A percentile compares a stretch with the other conserved stretches of the same genome.
These are phyloP conservation scores for Rubus parviflorus DNA, from an alignment of 306 rosid species.

Conservation along the genomic window DNA sequence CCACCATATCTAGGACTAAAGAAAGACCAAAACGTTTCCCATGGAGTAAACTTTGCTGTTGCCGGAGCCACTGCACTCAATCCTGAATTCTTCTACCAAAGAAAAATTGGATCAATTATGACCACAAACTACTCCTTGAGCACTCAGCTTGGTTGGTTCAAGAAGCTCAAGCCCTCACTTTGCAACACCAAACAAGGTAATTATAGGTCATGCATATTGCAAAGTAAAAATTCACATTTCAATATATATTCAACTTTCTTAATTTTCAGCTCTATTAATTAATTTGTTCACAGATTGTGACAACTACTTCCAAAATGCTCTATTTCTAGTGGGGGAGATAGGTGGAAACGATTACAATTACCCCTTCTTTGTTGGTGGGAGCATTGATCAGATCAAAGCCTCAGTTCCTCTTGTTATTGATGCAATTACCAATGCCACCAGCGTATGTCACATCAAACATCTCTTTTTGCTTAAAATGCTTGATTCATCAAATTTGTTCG, in stretches of 20 bases:
- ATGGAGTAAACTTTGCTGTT: slow-evolving; percentile 71
- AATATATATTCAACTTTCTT: neutral
- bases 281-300: slow-evolving; percentile 68
- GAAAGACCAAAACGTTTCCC: too few species aligned
- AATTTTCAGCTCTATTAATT: too few species aligned
- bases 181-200: slow-evolving; percentile 59
- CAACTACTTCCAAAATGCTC: slow-evolving; percentile 47
- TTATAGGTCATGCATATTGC: too few species aligned
- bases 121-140: slow-evolving; percentile 56
- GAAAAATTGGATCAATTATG: slow-evolving; percentile 27
- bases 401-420: too few species aligned
- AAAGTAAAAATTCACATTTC: too few species aligned
- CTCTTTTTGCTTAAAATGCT: too few species aligned
- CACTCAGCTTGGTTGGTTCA: slow-evolving; percentile 70
- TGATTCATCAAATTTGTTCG: too few species aligned
- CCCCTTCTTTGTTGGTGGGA: too few species aligned
- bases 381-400: too few species aligned
- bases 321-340: slow-evolving; percentile 70
- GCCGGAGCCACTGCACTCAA: slow-evolving; percentile 80
- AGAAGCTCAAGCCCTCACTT: slow-evolving; percentile 53
- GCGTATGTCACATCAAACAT: too few species aligned
- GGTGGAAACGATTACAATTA: slow-evolving; percentile 80
- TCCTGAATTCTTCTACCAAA: slow-evolving; percentile 40
- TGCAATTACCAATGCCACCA: too few species aligned
- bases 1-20: too few species aligned